phyloP scores from a whole-genome alignment of 768 basidiomycete genomes.

The Pleurotus giganteus region DNA sequence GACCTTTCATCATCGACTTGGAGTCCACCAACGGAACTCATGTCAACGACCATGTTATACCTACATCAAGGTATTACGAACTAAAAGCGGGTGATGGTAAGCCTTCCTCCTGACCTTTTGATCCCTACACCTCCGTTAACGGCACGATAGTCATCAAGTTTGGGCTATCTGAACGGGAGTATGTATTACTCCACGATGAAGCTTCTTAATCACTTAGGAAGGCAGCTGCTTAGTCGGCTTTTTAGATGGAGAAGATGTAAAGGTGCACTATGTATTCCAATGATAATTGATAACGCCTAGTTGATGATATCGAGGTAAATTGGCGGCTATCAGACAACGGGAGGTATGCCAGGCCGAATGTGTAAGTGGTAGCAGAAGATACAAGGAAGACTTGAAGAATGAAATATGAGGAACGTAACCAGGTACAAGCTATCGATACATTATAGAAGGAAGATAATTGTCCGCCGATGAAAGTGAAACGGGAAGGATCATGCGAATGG shows the following conservation, averaged over 20 bases:
- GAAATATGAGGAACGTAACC: neutral
- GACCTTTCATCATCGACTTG: conserved; percentile 95
- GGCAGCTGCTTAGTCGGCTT: too few relatives aligned
- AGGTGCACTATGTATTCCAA: too few relatives aligned
- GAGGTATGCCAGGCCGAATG: too few relatives aligned
- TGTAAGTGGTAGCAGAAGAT: neutral
- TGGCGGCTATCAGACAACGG: too few relatives aligned
- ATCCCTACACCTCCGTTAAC: neutral
- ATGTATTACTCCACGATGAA: conserved; percentile 83
- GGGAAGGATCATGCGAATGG: neutral
- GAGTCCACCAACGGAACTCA: conserved; percentile 97
- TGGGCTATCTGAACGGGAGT: conserved; percentile 77
- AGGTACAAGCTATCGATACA: neutral
- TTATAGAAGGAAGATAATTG: neutral
- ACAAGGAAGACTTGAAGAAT: neutral
- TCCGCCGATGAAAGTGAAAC: neutral
- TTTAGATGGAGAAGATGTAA: neutral
- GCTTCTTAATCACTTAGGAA: conserved; percentile 39
- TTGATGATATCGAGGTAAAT: too few relatives aligned
- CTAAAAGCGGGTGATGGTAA: conserved; percentile 75
- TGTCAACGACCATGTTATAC: conserved; percentile 86
- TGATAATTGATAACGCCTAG: too few relatives aligned
- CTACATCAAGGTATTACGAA: conserved; percentile 85
- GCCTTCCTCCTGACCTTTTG: conserved; percentile 21
- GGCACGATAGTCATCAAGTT: conserved; percentile 72